Evolutionary conservation across 306 rosid species (phyloP).

Genomic region (Mimosa bimucronata): DNA sequence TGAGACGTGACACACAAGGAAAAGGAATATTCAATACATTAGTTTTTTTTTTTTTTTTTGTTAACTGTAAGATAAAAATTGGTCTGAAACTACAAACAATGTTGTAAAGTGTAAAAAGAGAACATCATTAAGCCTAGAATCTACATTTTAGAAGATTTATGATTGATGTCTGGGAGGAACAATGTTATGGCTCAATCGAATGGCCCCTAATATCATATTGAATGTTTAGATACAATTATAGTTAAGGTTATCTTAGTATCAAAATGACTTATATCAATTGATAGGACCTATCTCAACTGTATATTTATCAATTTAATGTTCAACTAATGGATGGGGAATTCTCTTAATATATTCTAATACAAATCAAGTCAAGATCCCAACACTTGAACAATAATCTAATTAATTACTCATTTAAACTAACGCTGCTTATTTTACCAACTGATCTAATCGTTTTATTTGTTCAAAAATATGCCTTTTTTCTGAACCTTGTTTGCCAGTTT

Average conservation of each 20-base stretch:
- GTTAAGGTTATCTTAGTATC: too few species aligned
- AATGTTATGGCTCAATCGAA: not conserved
- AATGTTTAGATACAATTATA: too few species aligned
- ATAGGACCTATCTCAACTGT: too few species aligned
- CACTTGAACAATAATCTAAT: too few species aligned
- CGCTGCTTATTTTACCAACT: too few species aligned
- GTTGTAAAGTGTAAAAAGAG: not conserved
- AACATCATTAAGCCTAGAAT: conserved; percentile 22
- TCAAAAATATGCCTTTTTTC: not conserved
- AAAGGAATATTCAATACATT: not conserved
- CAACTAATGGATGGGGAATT: too few species aligned
- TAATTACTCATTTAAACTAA: too few species aligned
- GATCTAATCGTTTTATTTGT: not conserved
- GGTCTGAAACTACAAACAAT: not conserved
- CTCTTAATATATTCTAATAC: too few species aligned
- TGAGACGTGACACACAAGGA: not conserved
- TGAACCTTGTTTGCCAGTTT: not conserved
- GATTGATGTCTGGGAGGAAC: conserved; percentile 16
- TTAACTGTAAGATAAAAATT: not conserved
- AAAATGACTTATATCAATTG: too few species aligned
- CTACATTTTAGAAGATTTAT: conserved; percentile 1
- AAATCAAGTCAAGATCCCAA: not conserved
- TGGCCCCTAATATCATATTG: too few species aligned
- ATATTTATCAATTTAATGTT: too few species aligned
- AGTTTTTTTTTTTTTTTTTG: too few species aligned